Percentiles rank a stretch among this genome's conserved stretches.
Conservation (phyloP, 2,329 filamentous ascomycete species). For the Aspergillus nomiae region DNA sequence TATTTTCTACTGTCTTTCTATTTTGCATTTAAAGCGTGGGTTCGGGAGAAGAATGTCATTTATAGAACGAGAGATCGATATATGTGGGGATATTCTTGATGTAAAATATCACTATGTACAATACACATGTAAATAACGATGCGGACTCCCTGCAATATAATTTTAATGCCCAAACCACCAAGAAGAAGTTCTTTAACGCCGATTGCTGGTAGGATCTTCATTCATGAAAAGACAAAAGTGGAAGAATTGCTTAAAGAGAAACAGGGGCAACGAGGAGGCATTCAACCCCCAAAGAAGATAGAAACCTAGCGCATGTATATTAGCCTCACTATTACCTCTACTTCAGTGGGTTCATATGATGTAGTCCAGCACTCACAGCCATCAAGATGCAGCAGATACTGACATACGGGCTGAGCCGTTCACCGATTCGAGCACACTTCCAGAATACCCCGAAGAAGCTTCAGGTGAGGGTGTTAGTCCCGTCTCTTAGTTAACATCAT, state of each 20-base stretch:
- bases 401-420: constrained; percentile 91
- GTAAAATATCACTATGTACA: constrained; percentile 27
- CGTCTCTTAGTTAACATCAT: not conserved
- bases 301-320: constrained; percentile 29
- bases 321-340: not conserved
- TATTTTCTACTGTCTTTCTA: constrained; percentile 17
- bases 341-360: not conserved
- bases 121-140: constrained; percentile 30
- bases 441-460: constrained; percentile 86
- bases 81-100: constrained; percentile 3
- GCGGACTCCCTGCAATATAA: constrained; percentile 12
- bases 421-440: constrained; percentile 92
- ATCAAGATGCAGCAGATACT: constrained; percentile 91
- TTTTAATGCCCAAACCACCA: not conserved
- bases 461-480: not conserved
- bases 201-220: constrained; percentile 12
- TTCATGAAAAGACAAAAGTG: not conserved
- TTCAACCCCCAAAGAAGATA: constrained; percentile 41
- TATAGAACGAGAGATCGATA: constrained; percentile 15
- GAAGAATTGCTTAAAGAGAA: constrained; percentile 5
- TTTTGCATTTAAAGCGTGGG: constrained; percentile 22
- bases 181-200: constrained; percentile 17
- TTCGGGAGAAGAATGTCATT: constrained; percentile 4
- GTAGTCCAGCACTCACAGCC: constrained; percentile 68
- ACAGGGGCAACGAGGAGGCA: not conserved